A percentile compares a stretch with the other conserved stretches of the same genome.
These are phyloP conservation scores for Cladobotryum protrusum DNA, from an alignment of 2,329 filamentous ascomycete species.

Conservation along the genomic window DNA sequence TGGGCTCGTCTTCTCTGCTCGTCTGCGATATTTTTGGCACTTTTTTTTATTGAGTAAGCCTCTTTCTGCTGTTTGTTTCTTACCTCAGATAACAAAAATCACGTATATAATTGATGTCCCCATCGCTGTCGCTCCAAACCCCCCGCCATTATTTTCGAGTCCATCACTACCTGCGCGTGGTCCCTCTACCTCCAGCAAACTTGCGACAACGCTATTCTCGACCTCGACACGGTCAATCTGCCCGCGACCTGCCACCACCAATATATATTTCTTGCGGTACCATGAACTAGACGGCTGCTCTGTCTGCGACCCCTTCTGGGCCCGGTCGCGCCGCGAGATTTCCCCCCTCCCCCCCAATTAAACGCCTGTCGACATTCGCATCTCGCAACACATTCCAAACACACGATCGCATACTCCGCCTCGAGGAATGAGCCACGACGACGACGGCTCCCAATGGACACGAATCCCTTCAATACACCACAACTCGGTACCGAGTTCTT, in stretches of 20 bases:
- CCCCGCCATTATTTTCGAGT: no score
- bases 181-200: background rate
- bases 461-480: slow-evolving; percentile 41
- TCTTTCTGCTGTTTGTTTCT: no score
- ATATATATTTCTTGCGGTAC: slow-evolving; percentile 20
- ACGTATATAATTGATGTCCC: no score
- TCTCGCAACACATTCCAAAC: slow-evolving; percentile 1
- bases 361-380: slow-evolving; percentile 6
- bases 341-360: slow-evolving; percentile 9
- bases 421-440: slow-evolving; percentile 21
- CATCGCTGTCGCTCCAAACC: no score
- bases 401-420: slow-evolving; percentile 4
- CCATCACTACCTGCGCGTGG: no score
- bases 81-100: no score
- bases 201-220: background rate
- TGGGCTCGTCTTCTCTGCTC: background rate
- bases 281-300: slow-evolving; percentile 27
- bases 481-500: slow-evolving; percentile 42
- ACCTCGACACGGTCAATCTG: background rate
- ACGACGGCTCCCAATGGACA: slow-evolving; percentile 41
- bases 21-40: background rate
- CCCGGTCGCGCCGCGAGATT: slow-evolving; percentile 28
- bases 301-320: slow-evolving; percentile 29
- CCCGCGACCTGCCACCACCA: background rate
- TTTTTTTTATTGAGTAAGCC: no score